Base-by-base conservation (phyloP, 306 rosid genomes). In the Parietaria judaica region DNA sequence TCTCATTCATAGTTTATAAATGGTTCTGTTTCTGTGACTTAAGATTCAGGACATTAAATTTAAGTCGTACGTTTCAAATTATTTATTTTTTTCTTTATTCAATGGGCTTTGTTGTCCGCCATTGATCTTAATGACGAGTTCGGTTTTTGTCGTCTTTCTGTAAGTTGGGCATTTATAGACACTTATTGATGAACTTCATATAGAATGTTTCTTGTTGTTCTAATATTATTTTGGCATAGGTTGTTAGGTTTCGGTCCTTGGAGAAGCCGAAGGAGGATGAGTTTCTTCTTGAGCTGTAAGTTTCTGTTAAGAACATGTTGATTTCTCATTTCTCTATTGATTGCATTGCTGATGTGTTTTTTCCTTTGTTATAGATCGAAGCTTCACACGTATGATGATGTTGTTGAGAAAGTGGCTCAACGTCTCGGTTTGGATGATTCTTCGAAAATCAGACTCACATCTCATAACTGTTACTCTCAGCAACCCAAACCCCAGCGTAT, bases 201-300 rank as follows among this genome's bases (percentile, higher is more conserved):
- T 51, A 39, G 14, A 6, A 8, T 3, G 48, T 53, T 53, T 23
- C 31, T 23, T 23, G 31, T 23, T 23, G n/a, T 23, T 23, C 31
- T 23, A 23, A 23, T 23, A 23, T 23, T 23, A 23, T 23, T 23
- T 2, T 23, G 1, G 14, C 53, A 16, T 74, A 88, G 96, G 84
- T 83, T 60, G 96, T 89, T 65, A 95, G 70, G 66, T 89, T 85
- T 70, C 85, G 90, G 41, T 77, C 67, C 55, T 70, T 89, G 74
- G 90, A 85, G 77, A 85, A 74, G 70, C 96, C 95, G 6, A 85
- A 89, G 64, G 96, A 89, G 69, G 95, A 89, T 58, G 88, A 83
- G 37, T 89, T 89, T 62, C 70, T 73, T 73, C 80, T 85, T 14
- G 95, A 89, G 70, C 72, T 89, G 96, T 88, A 65, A 85, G 95